These are phyloP conservation scores for Stentor coeruleus DNA, from an alignment of 73 alveolate genomes.

Conservation along the genomic window DNA sequence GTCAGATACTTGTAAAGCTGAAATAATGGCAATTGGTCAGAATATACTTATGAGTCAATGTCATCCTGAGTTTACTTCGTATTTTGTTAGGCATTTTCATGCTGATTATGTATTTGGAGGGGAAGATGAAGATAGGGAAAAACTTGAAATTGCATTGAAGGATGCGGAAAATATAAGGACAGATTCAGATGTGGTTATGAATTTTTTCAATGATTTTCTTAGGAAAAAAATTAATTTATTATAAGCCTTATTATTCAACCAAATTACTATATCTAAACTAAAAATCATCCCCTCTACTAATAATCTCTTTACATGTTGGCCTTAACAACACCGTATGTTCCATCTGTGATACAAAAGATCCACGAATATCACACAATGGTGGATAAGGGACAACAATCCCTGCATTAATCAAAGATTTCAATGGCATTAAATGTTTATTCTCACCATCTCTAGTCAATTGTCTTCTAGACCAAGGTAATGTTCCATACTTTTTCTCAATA, in stretches of 20 bases:
- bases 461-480: conserved; percentile 93
- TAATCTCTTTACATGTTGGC: conserved; percentile 89
- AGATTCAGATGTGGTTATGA: no score
- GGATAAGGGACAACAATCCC: conserved; percentile 83
- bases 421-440: conserved; percentile 69
- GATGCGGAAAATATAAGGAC: no score
- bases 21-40: background rate
- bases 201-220: no score
- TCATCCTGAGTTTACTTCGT: background rate
- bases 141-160: no score
- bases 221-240: no score
- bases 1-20: background rate
- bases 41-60: background rate
- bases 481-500: conserved; percentile 76
- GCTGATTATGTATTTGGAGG: no score
- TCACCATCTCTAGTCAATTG: conserved; percentile 89
- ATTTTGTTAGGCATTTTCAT: background rate
- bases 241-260: no score
- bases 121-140: no score
- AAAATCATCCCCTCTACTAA: conserved; percentile 94
- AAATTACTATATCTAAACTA: conserved; percentile 68
- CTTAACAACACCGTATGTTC: conserved; percentile 91
- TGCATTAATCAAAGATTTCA: conserved; percentile 75
- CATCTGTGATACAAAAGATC: conserved; percentile 89
- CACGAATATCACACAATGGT: conserved; percentile 65